These are phyloP conservation scores for Yamadazyma dendronema DNA, from an alignment of 1,139 yeast genomes.

Conservation along the genomic window DNA sequence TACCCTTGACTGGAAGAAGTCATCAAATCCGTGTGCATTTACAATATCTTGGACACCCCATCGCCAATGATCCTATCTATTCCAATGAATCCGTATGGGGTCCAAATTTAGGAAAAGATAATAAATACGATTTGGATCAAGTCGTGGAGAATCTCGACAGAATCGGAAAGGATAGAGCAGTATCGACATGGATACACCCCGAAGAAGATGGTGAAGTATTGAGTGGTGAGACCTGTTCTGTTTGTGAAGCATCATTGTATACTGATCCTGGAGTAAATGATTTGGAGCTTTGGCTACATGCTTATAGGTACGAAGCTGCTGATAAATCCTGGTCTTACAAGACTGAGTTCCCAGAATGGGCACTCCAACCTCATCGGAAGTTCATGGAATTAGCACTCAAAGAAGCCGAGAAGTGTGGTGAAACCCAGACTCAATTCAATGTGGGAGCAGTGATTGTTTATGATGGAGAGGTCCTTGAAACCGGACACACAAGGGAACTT, in stretches of 20 bases:
- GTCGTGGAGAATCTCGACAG: constrained; percentile 51
- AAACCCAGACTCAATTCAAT: constrained; percentile 83
- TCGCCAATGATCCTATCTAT: constrained; percentile 92
- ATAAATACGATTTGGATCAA: constrained; percentile 45
- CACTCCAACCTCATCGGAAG: constrained; percentile 53
- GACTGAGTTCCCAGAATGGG: constrained; percentile 89
- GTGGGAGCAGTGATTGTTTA: constrained; percentile 88
- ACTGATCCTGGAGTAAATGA: constrained; percentile 89
- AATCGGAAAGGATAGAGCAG: constrained; percentile 67
- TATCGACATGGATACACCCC: constrained; percentile 68
- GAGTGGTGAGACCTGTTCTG: constrained; percentile 56
- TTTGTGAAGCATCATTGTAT: constrained; percentile 72
- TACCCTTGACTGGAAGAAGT: constrained; percentile 87
- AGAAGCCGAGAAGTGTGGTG: constrained; percentile 79
- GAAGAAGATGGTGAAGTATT: constrained; percentile 60
- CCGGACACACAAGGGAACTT: constrained; percentile 88
- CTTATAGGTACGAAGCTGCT: constrained; percentile 67
- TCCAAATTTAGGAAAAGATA: constrained; percentile 50
- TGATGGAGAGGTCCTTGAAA: constrained; percentile 61
- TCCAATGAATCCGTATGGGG: constrained; percentile 74
- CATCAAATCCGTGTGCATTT: constrained; percentile 94
- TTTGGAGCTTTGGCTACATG: constrained; percentile 86
- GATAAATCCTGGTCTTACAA: constrained; percentile 68
- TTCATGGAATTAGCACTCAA: constrained; percentile 66
- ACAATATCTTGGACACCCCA: constrained; percentile 84